Percentiles rank a stretch among this genome's conserved stretches.
Evolutionary conservation across 106 monocot species (phyloP).

Genomic region (Platanthera zijinensis): DNA sequence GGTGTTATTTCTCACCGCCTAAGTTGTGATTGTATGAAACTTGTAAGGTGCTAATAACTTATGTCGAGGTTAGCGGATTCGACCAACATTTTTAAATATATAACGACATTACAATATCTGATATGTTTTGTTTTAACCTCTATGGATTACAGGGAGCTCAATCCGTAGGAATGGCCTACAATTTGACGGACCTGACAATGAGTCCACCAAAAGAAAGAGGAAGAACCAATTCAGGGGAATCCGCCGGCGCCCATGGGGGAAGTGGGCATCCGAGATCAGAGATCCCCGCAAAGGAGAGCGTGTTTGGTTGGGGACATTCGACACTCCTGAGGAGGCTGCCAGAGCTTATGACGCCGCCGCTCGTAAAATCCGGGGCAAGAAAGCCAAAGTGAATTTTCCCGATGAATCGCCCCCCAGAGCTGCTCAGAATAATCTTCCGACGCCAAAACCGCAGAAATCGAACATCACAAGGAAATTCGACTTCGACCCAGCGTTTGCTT

Average conservation of each 20-base stretch:
- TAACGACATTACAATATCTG: no score
- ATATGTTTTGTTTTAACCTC: not conserved
- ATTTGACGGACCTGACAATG: conserved; percentile 10
- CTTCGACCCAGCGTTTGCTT: conserved; percentile 7
- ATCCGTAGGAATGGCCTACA: conserved; percentile 5
- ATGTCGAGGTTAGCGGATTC: no score
- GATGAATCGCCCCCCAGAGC: conserved; percentile 10
- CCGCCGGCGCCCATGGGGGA: conserved; percentile 56
- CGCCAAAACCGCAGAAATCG: conserved; percentile 8
- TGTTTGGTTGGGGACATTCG: conserved; percentile 54
- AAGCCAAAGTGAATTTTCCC: conserved; percentile 61
- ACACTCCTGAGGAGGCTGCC: conserved; percentile 54
- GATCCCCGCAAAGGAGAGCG: conserved; percentile 50
- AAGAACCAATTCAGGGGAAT: conserved; percentile 54
- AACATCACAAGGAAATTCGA: not conserved
- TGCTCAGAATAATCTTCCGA: conserved; percentile 5
- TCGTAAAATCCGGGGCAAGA: conserved; percentile 39
- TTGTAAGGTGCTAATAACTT: no score
- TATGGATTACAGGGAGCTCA: conserved; percentile 1
- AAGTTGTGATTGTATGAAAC: no score
- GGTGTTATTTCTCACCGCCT: no score
- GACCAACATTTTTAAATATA: no score
- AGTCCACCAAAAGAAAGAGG: conserved; percentile 32
- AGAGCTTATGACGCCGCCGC: conserved; percentile 52
- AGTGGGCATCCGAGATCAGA: conserved; percentile 61